A percentile compares a stretch with the other conserved stretches of the same genome.
These are phyloP conservation scores for Malania oleifera DNA, from an alignment of 164 flowering plant genomes.

Conservation along the genomic window DNA sequence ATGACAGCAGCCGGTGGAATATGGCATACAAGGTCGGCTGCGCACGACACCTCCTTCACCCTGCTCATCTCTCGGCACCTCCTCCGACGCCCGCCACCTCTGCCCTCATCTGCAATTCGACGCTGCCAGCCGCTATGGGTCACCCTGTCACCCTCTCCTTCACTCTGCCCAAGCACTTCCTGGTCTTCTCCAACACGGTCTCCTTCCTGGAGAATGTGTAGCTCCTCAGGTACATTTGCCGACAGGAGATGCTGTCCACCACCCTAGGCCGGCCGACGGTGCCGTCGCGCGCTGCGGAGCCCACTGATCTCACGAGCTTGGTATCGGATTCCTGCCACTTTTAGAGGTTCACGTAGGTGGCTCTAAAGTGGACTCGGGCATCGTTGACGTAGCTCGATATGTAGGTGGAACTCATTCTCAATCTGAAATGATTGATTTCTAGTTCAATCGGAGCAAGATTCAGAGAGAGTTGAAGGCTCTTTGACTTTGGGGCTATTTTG, in stretches of 20 bases:
- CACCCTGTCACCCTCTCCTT: slow-evolving; percentile 32
- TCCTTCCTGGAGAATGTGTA: slow-evolving; percentile 75
- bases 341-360: slow-evolving; percentile 55
- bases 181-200: slow-evolving; percentile 41
- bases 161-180: slow-evolving; percentile 40
- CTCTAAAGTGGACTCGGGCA: slow-evolving; percentile 31
- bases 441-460: too few species aligned
- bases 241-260: slow-evolving; percentile 75
- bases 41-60: slow-evolving; percentile 36
- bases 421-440: too few species aligned
- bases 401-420: too few species aligned
- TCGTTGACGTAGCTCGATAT: slow-evolving; percentile 37
- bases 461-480: too few species aligned
- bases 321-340: slow-evolving; percentile 79
- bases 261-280: slow-evolving; percentile 34
- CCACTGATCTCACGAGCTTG: slow-evolving; percentile 43
- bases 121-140: too few species aligned
- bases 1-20: slow-evolving; percentile 45
- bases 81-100: slow-evolving; percentile 9
- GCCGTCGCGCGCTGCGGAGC: too few species aligned
- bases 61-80: slow-evolving; percentile 27
- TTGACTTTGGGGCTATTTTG: too few species aligned
- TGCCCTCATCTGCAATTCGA: too few species aligned
- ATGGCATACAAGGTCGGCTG: slow-evolving; percentile 32
- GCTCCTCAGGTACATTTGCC: slow-evolving; percentile 77